phyloP scores from a whole-genome alignment of 441 rosid genomes.

The Jatropha multifida region DNA sequence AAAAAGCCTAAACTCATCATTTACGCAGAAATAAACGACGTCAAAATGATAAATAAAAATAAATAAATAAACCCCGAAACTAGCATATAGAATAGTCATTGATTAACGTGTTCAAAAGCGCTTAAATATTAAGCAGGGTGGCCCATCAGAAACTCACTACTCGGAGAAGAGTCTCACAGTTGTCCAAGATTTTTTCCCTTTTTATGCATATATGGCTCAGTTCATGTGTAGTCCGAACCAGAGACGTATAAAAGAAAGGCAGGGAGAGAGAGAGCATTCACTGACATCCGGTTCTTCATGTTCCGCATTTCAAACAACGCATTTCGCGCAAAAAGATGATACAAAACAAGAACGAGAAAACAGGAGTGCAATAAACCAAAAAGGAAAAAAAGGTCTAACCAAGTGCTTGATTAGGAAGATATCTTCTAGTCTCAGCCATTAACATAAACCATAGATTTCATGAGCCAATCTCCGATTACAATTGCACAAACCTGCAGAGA shows the following conservation, averaged over 20 bases:
- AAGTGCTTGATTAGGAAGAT: conserved; percentile 32
- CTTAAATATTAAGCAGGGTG: not conserved
- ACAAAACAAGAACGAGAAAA: not conserved
- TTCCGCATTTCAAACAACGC: not conserved
- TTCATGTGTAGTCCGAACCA: not conserved
- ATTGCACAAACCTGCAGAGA: not conserved
- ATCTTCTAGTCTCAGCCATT: conserved; percentile 51
- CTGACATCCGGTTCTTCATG: not conserved
- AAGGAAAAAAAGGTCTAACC: conserved; percentile 25
- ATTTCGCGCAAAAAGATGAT: not conserved
- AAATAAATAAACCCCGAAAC: not conserved
- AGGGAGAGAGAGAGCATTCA: not conserved
- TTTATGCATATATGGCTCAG: not conserved
- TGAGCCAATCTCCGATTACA: conserved; percentile 1
- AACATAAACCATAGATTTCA: conserved; percentile 18
- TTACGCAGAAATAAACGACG: no score
- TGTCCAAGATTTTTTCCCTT: not conserved
- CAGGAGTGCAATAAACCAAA: not conserved
- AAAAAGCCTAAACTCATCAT: no score
- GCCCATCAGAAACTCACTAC: not conserved
- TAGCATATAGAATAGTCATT: not conserved
- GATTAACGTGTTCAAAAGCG: not conserved
- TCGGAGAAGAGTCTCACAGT: not conserved
- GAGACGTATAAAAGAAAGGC: not conserved
- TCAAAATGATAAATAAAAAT: not conserved